Percentiles rank a stretch among this genome's conserved stretches.
Conservation (phyloP, 208 protist genomes). For the Phytomonas serpens region DNA sequence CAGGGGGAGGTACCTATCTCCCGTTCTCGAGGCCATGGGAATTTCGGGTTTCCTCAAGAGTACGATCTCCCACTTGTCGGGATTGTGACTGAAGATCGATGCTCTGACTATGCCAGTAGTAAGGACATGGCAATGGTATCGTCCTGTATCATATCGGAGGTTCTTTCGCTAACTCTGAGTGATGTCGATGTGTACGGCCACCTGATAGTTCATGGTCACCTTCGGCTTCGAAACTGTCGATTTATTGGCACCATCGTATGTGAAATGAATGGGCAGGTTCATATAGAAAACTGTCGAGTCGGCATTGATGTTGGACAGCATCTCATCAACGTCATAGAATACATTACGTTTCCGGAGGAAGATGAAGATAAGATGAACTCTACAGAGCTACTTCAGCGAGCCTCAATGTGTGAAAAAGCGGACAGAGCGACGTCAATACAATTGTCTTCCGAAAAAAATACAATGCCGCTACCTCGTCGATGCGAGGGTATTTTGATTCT, state of each 20-base stretch:
- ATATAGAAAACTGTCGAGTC: conserved; percentile 23
- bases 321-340: conserved; percentile 15
- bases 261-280: conserved; percentile 36
- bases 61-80: background rate
- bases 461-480: conserved; percentile 8
- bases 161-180: conserved; percentile 31
- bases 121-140: background rate
- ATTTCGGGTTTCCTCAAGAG: background rate
- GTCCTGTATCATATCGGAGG: conserved; percentile 22
- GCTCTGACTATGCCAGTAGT: background rate
- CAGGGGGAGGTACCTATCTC: background rate
- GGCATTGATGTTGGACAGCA: conserved; percentile 28
- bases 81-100: background rate
- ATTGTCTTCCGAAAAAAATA: background rate
- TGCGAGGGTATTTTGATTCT: conserved; percentile 53
- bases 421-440: background rate
- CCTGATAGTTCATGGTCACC: conserved; percentile 37
- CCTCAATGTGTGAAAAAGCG: background rate
- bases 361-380: background rate
- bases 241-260: conserved; percentile 40
- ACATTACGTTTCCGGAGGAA: background rate
- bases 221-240: conserved; percentile 46
- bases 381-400: background rate
- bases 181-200: conserved; percentile 46
- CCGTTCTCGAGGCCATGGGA: background rate